Percentiles rank a stretch among this genome's conserved stretches.
phyloP scores from a whole-genome alignment of 2,329 filamentous ascomycete genomes.

The Xylariaceae sp. region DNA sequence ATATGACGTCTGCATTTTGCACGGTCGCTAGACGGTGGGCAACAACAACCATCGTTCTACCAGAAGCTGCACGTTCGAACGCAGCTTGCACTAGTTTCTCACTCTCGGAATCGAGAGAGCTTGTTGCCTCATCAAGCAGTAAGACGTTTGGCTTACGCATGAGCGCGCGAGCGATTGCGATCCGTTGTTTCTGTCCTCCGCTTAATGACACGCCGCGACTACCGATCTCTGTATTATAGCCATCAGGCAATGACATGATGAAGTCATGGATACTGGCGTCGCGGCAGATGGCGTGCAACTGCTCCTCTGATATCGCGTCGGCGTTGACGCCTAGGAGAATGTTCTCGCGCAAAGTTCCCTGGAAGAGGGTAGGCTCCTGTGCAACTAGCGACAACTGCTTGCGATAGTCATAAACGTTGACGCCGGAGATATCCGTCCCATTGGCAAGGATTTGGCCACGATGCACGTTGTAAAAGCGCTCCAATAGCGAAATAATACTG shows the following conservation, averaged over 20 bases:
- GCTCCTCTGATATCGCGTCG: conserved; percentile 46
- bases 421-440: conserved; percentile 51
- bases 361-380: conserved; percentile 71
- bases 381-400: conserved; percentile 65
- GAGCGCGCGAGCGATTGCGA: conserved; percentile 66
- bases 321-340: conserved; percentile 61
- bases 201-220: conserved; percentile 63
- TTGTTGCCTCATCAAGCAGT: conserved; percentile 71
- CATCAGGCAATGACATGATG: conserved; percentile 61
- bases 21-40: conserved; percentile 75
- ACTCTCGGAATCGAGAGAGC: conserved; percentile 59
- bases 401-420: conserved; percentile 62
- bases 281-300: conserved; percentile 50
- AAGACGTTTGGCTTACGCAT: conserved; percentile 62
- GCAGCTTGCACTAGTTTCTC: conserved; percentile 60
- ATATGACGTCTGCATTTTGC: conserved; percentile 75
- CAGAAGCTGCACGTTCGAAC: conserved; percentile 59
- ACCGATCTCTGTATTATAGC: conserved; percentile 65
- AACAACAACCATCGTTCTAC: conserved; percentile 67
- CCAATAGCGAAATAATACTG: conserved; percentile 62
- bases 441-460: conserved; percentile 63
- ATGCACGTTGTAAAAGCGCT: conserved; percentile 67
- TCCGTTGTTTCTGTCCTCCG: conserved; percentile 69
- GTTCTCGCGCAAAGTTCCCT: conserved; percentile 60
- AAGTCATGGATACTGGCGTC: conserved; percentile 70